A percentile compares a stretch with the other conserved stretches of the same genome.
Evolutionary conservation across 805 yeast species (phyloP).

Genomic region (Candida sakaeoensis): DNA sequence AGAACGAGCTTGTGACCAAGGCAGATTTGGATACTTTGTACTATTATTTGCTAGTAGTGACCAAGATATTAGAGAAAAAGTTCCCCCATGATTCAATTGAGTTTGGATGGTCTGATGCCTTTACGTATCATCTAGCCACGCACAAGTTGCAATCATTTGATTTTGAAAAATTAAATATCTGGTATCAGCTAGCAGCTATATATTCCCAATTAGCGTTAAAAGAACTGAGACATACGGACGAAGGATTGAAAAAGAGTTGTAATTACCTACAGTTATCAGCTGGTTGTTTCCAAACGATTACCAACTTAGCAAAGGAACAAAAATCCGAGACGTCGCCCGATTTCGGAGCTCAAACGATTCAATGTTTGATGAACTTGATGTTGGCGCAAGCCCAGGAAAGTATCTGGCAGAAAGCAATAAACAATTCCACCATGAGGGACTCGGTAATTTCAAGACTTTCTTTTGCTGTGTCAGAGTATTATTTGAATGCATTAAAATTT

Average conservation of each 20-base stretch:
- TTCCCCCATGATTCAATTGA: slow-evolving; percentile 61
- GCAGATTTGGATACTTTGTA: slow-evolving; percentile 35
- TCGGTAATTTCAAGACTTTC: slow-evolving; percentile 63
- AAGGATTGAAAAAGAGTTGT: slow-evolving; percentile 61
- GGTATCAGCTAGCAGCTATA: slow-evolving; percentile 66
- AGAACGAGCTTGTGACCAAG: slow-evolving; percentile 22
- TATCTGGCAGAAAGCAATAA: slow-evolving; percentile 71
- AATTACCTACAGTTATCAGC: slow-evolving; percentile 67
- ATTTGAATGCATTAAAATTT: slow-evolving; percentile 39
- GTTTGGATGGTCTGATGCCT: slow-evolving; percentile 72
- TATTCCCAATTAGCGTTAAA: slow-evolving; percentile 54
- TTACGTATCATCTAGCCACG: slow-evolving; percentile 50
- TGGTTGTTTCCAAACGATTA: slow-evolving; percentile 48
- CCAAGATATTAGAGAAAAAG: slow-evolving; percentile 41
- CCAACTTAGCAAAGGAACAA: slow-evolving; percentile 2
- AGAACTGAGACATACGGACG: slow-evolving; percentile 43
- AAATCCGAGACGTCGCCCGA: slow-evolving; percentile 32
- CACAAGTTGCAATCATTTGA: slow-evolving; percentile 43
- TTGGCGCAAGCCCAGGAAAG: slow-evolving; percentile 87
- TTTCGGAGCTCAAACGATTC: slow-evolving; percentile 48
- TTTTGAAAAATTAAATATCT: slow-evolving; percentile 59
- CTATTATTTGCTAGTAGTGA: slow-evolving; percentile 47
- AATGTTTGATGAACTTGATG: slow-evolving; percentile 50
- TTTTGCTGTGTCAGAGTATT: slow-evolving; percentile 56
- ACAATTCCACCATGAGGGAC: slow-evolving; percentile 47